Percentiles rank a stretch among this genome's conserved stretches.
phyloP scores from a whole-genome alignment of 768 basidiomycete species.

The Suillus placidus region DNA sequence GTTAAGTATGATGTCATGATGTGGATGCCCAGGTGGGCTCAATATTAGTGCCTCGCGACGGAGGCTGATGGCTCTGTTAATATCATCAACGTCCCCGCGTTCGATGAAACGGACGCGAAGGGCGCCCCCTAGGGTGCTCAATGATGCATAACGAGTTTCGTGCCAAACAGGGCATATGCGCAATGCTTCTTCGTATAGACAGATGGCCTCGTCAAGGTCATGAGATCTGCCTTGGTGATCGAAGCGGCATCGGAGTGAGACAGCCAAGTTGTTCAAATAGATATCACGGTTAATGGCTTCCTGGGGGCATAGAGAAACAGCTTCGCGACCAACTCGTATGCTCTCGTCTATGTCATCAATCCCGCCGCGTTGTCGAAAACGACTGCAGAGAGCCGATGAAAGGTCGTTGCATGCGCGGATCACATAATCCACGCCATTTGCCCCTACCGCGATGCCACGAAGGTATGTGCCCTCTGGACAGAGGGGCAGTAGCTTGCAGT shows the following conservation, averaged over 20 bases:
- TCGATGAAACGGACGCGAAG: rapidly evolving
- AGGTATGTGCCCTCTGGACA: background rate
- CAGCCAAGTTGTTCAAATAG: background rate
- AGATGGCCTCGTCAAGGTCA: background rate
- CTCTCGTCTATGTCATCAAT: background rate
- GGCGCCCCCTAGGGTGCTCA: background rate
- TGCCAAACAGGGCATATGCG: background rate
- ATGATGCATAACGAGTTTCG: rapidly evolving
- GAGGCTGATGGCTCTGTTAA: background rate
- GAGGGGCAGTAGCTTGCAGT: background rate
- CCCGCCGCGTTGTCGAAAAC: background rate
- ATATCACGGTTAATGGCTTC: rapidly evolving
- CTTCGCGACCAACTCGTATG: background rate
- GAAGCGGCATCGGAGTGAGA: background rate
- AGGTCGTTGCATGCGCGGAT: background rate
- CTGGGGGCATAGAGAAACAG: background rate
- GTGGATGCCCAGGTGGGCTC: background rate
- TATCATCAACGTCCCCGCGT: no score
- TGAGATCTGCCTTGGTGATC: background rate
- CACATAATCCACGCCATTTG: background rate
- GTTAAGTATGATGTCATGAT: background rate
- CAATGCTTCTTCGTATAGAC: background rate
- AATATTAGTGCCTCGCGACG: background rate
- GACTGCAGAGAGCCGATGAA: background rate
- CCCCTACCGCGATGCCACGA: background rate